Conservation (phyloP, 768 basidiomycete genomes). For the Pulveroboletus sp. region DNA sequence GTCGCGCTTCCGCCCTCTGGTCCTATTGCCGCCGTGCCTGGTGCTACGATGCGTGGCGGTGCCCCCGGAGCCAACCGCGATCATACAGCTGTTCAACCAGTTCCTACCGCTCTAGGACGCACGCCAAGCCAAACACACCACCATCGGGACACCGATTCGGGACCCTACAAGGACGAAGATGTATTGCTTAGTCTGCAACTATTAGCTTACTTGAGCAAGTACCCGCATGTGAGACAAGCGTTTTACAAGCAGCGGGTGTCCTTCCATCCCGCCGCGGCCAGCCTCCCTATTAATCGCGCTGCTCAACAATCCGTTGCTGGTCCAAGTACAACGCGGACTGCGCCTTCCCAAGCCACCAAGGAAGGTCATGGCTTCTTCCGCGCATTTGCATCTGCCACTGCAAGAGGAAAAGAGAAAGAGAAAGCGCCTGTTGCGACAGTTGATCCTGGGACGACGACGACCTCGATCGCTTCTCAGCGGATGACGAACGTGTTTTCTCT, state of each 20-base stretch:
- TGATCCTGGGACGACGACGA: slow-evolving; percentile 14
- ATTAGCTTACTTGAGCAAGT: slow-evolving; percentile 94
- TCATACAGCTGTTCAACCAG: slow-evolving; percentile 5
- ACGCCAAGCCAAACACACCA: slow-evolving; percentile 35
- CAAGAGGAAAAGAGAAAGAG: slow-evolving; percentile 48
- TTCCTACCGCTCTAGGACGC: slow-evolving; percentile 19
- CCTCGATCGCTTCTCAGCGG: slow-evolving; percentile 23
- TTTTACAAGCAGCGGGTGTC: slow-evolving; percentile 85
- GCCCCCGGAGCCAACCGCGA: slow-evolving; percentile 15
- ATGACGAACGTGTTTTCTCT: slow-evolving; percentile 94
- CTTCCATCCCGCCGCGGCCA: slow-evolving; percentile 73
- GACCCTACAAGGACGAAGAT: slow-evolving; percentile 91
- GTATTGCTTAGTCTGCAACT: slow-evolving; percentile 88
- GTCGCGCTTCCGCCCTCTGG: slow-evolving; percentile 45
- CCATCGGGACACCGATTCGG: slow-evolving; percentile 39
- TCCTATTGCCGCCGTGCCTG: slow-evolving; percentile 6
- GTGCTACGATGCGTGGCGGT: slow-evolving; percentile 15
- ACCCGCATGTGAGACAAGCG: slow-evolving; percentile 93
- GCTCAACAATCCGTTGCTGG: slow-evolving; percentile 22
- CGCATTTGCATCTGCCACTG: slow-evolving; percentile 38
- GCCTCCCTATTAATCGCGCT: slow-evolving; percentile 31
- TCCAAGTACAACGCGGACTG: slow-evolving; percentile 22
- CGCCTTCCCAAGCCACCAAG: slow-evolving; percentile 21
- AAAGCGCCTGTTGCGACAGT: slow-evolving; percentile 18
- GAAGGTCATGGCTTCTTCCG: slow-evolving; percentile 43